These are phyloP conservation scores for Cryptosporidium meleagridis DNA, from an alignment of 169 alveolate genomes.

Conservation along the genomic window DNA sequence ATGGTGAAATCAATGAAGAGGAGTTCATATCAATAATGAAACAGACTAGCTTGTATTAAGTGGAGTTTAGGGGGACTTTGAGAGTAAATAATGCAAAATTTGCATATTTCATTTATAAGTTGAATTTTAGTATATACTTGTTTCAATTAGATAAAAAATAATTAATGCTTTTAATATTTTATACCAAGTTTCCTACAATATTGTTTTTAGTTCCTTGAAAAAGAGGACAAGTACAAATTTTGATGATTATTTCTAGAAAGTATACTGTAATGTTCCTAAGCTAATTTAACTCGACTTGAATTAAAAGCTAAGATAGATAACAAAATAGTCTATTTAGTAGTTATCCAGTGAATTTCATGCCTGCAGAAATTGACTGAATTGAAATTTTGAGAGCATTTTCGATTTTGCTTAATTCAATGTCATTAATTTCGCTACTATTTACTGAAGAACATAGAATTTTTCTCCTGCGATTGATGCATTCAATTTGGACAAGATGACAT, in stretches of 20 bases:
- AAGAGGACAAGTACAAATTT: background rate
- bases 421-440: background rate
- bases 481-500: conserved; percentile 74
- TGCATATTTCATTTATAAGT: background rate
- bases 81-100: background rate
- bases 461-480: conserved; percentile 69
- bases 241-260: too few relatives aligned
- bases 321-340: background rate
- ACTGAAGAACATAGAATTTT: background rate
- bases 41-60: conserved; percentile 93
- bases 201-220: too few relatives aligned
- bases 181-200: background rate
- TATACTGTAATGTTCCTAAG: background rate
- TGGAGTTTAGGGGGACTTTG: background rate
- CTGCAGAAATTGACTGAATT: conserved; percentile 68
- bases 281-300: background rate
- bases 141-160: conserved; percentile 8
- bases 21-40: conserved; percentile 98
- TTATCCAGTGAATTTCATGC: conserved; percentile 64
- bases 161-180: conserved; percentile 32
- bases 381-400: conserved; percentile 74
- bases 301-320: background rate
- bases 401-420: conserved; percentile 38
- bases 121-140: background rate
- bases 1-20: conserved; percentile 96